These are phyloP conservation scores for Priceomyces fermenticarens DNA, from an alignment of 805 yeast species.

Conservation along the genomic window DNA sequence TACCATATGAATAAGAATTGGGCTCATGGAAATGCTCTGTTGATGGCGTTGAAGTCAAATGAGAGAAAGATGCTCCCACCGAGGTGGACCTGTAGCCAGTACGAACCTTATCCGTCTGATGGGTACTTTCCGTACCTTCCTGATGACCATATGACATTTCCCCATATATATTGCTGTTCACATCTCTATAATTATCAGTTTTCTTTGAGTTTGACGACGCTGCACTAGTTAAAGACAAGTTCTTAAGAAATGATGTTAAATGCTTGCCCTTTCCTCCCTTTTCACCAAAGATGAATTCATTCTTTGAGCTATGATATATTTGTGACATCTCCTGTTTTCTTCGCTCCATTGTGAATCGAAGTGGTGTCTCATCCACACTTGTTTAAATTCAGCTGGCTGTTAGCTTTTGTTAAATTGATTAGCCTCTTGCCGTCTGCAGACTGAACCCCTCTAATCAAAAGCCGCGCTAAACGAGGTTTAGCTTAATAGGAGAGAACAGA, in stretches of 20 bases:
- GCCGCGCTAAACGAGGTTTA: too few relatives aligned
- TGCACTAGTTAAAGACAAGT: conserved; percentile 37
- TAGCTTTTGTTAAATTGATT: too few relatives aligned
- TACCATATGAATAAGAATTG: conserved; percentile 2
- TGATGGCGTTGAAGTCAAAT: conserved; percentile 8
- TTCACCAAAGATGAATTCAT: conserved; percentile 66
- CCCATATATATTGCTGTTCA: conserved; percentile 39
- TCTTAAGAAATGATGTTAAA: conserved; percentile 48
- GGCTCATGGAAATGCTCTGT: conserved; percentile 5
- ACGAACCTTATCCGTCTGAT: conserved; percentile 1
- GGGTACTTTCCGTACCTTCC: conserved; percentile 9
- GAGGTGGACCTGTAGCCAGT: conserved; percentile 12
- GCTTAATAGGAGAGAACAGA: too few relatives aligned
- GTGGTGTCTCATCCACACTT: neutral
- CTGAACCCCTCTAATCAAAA: too few relatives aligned
- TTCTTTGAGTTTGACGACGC: conserved; percentile 10
- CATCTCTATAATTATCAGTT: conserved; percentile 21
- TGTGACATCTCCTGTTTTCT: conserved; percentile 45
- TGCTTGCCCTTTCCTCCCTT: conserved; percentile 66
- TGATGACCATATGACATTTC: conserved; percentile 22
- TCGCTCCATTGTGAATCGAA: conserved; percentile 29
- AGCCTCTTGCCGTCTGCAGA: too few relatives aligned
- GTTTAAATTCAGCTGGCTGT: too few relatives aligned
- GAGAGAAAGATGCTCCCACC: conserved; percentile 16
- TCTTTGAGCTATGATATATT: conserved; percentile 34